A percentile compares a stretch with the other conserved stretches of the same genome.
phyloP scores from a whole-genome alignment of 2,329 filamentous ascomycete genomes.

The Ceratocystis albifundus region DNA sequence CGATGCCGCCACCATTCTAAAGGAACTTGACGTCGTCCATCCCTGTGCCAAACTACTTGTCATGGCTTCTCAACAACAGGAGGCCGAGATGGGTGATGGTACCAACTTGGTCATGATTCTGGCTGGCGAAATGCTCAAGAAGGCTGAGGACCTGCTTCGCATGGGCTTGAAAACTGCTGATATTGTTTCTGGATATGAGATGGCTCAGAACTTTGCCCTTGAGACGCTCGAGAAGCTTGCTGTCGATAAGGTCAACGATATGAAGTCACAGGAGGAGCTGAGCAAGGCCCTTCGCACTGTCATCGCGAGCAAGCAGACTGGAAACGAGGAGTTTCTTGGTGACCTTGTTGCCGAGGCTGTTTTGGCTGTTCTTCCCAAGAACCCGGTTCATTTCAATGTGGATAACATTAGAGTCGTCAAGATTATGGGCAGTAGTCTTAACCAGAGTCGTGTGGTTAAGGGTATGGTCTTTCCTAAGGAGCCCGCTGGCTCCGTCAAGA shows the following conservation, averaged over 20 bases:
- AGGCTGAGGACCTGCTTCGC: slow-evolving; percentile 89
- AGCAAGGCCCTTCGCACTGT: slow-evolving; percentile 94
- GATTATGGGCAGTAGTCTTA: slow-evolving; percentile 95
- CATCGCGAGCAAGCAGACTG: slow-evolving; percentile 91
- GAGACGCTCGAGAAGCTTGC: slow-evolving; percentile 76
- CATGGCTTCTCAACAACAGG: slow-evolving; percentile 98
- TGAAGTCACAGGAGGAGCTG: slow-evolving; percentile 69
- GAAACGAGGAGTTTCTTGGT: slow-evolving; percentile 79
- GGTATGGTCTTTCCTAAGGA: slow-evolving; percentile 98
- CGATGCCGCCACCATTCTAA: slow-evolving; percentile 91
- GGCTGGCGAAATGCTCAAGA: slow-evolving; percentile 87
- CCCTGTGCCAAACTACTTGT: slow-evolving; percentile 94
- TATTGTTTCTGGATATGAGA: slow-evolving; percentile 91
- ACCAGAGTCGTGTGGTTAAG: slow-evolving; percentile 88
- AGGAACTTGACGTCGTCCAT: slow-evolving; percentile 96
- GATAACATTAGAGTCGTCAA: slow-evolving; percentile 98
- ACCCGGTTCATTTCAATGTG: slow-evolving; percentile 91
- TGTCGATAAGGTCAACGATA: slow-evolving; percentile 80
- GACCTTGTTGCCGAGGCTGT: slow-evolving; percentile 74
- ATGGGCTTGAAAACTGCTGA: slow-evolving; percentile 99
- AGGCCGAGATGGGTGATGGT: slow-evolving; percentile 96
- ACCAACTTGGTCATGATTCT: slow-evolving; percentile 96
- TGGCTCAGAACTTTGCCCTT: slow-evolving; percentile 79
- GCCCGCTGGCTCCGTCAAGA: slow-evolving; percentile 86
- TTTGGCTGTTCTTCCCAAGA: slow-evolving; percentile 86